These are phyloP conservation scores for Quillaja saponaria DNA, from an alignment of 306 rosid species.

Conservation along the genomic window DNA sequence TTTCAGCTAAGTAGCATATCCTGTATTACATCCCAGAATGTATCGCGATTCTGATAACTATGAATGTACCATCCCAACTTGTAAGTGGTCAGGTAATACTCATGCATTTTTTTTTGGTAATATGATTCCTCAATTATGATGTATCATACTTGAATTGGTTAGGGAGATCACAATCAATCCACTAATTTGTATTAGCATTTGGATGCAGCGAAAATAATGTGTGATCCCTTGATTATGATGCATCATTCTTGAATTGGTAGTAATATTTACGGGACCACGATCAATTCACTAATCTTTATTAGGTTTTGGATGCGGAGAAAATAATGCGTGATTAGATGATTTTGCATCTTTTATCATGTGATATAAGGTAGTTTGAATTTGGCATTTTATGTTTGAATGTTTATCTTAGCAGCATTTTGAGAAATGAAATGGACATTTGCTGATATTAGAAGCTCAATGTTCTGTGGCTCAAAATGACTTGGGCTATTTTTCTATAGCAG, in stretches of 20 bases:
- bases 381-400: neutral
- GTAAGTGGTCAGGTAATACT: too few species aligned
- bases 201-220: too few species aligned
- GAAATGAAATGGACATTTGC: slow-evolving; percentile 7
- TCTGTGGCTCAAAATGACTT: neutral
- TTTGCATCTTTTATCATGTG: neutral
- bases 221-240: too few species aligned
- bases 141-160: slow-evolving; percentile 19
- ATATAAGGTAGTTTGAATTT: slow-evolving; percentile 9
- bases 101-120: too few species aligned
- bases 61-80: too few species aligned
- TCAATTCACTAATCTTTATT: slow-evolving; percentile 4
- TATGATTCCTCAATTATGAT: slow-evolving; percentile 28
- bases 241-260: too few species aligned
- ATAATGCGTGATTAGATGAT: neutral
- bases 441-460: too few species aligned
- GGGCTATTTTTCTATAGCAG: neutral
- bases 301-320: slow-evolving; percentile 16
- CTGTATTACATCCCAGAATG: too few species aligned
- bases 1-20: too few species aligned
- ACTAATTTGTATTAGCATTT: too few species aligned
- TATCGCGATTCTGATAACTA: too few species aligned
- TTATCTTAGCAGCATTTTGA: neutral
- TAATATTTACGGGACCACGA: too few species aligned
- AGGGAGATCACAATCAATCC: slow-evolving; percentile 33